Conservation (phyloP, 371 early-diverging fungal genomes). For the Saksenaea oblongispora region DNA sequence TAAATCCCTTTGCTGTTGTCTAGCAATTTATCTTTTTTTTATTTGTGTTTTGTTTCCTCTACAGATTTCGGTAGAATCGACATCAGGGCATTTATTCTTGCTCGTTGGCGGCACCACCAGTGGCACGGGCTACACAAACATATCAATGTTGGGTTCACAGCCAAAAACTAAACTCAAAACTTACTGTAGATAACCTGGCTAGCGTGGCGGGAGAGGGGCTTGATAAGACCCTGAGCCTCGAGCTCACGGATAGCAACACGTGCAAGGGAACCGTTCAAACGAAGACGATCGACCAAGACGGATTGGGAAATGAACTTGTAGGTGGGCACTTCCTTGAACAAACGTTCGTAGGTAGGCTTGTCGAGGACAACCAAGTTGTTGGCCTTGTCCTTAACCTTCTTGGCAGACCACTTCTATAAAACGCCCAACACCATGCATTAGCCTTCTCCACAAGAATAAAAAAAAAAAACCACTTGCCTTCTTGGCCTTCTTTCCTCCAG, state of each 20-base stretch:
- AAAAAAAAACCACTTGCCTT: slow-evolving; percentile 35
- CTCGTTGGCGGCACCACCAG: slow-evolving; percentile 37
- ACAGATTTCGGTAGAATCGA: background rate
- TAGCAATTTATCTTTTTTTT: background rate
- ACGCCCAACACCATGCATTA: background rate
- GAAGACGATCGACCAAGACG: slow-evolving; percentile 97
- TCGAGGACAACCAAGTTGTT: slow-evolving; percentile 95
- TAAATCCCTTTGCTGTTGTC: background rate
- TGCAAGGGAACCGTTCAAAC: slow-evolving; percentile 97
- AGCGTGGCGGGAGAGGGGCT: slow-evolving; percentile 84
- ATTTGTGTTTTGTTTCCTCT: background rate
- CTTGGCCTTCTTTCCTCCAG: slow-evolving; percentile 90
- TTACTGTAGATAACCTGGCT: slow-evolving; percentile 94
- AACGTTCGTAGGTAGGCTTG: slow-evolving; percentile 89
- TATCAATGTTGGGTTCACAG: background rate
- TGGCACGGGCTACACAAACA: slow-evolving; percentile 40
- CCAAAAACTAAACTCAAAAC: background rate
- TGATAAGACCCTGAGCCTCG: slow-evolving; percentile 90
- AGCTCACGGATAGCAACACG: slow-evolving; percentile 93
- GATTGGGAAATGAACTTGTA: slow-evolving; percentile 98
- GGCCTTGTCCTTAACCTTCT: slow-evolving; percentile 96
- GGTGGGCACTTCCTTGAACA: slow-evolving; percentile 98
- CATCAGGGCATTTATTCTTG: slow-evolving; percentile 11
- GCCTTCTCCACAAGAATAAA: slow-evolving; percentile 22
- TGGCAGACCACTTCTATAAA: slow-evolving; percentile 91